Conservation (phyloP, 179 eudicot species). For the Dionaea muscipula region DNA sequence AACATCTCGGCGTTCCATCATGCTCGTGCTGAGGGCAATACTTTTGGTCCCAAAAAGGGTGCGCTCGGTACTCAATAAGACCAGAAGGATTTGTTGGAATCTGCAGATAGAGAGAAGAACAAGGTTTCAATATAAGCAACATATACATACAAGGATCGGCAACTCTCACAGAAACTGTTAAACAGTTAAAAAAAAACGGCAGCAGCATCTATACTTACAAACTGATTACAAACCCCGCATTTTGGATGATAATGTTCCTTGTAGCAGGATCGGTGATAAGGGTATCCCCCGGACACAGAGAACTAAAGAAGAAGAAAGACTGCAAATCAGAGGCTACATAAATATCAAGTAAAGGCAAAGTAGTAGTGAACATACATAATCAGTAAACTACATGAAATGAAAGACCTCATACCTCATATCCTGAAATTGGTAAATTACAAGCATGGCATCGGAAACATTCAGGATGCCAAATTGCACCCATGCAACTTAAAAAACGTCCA, state of each 20-base stretch:
- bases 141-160: too few relatives aligned
- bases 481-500: slow-evolving; percentile 74
- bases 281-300: slow-evolving; percentile 57
- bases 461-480: slow-evolving; percentile 87
- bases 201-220: slow-evolving; percentile 37
- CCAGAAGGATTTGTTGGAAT: slow-evolving; percentile 62
- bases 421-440: slow-evolving; percentile 65
- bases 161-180: too few relatives aligned
- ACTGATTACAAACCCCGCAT: slow-evolving; percentile 70
- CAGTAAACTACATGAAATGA: not conserved
- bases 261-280: slow-evolving; percentile 79
- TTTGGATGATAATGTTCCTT: slow-evolving; percentile 79
- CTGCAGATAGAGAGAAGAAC: slow-evolving; percentile 20
- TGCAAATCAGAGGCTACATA: not conserved
- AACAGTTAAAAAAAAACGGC: too few relatives aligned
- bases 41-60: slow-evolving; percentile 84
- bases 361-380: not conserved
- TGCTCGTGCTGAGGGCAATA: slow-evolving; percentile 78
- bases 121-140: not conserved
- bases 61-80: slow-evolving; percentile 80
- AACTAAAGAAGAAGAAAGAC: slow-evolving; percentile 31
- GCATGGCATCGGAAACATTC: slow-evolving; percentile 81
- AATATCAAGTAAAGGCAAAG: not conserved
- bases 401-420: slow-evolving; percentile 43
- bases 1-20: slow-evolving; percentile 80